Base-by-base conservation (phyloP, 148 eudicot species). In the Nyssa sinensis region DNA sequence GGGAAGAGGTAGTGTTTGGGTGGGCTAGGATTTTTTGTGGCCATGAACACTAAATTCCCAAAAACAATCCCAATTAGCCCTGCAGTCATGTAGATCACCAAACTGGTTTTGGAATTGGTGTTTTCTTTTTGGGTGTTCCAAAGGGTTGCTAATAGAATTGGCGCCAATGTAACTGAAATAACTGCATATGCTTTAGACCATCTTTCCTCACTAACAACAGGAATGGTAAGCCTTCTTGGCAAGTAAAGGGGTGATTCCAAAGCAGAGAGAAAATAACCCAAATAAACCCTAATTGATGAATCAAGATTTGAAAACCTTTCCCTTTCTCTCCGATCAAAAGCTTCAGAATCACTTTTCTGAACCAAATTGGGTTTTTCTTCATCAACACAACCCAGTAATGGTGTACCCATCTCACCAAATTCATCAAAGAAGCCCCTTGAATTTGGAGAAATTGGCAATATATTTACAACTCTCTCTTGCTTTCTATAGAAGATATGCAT, bases 101-200 rank as follows among this genome's bases (percentile, higher is more conserved):
- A 32, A 3, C 70, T 51, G 29, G 69, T 31, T 49, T 49, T 49
- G 12, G 70, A 31, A 23, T 17, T n/a, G 1, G 25, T 37, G 13
- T 39, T 60, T 60, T 25, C 53, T 5, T n/a, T 59, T 47, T 74
- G 76, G 13, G 76, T 63, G 62, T 74, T 64, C 76, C 76, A 74
- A 63, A 74, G 61, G 25, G 62, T 49, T n/a, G 70, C 41, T 16
- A 74, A 13, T 7, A 74, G 35, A 74, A 74, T 63, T 74, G 78
- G 78, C 39, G 72, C 78, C 63, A 75, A 53, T 10, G 59, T 67
- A 29, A 75, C 63, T 39, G 78, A 75, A 67, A 44, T 35, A 41
- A 75, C 67, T 41, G 66, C 78, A 44, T 68, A 75, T 41, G 78
- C 44, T 61, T 60, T 75, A 25, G 78, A 75, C 78, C 78, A 75